Evolutionary conservation across 495 filamentous ascomycete genomes (phyloP).

Genomic region (Cercophora newfieldiana): DNA sequence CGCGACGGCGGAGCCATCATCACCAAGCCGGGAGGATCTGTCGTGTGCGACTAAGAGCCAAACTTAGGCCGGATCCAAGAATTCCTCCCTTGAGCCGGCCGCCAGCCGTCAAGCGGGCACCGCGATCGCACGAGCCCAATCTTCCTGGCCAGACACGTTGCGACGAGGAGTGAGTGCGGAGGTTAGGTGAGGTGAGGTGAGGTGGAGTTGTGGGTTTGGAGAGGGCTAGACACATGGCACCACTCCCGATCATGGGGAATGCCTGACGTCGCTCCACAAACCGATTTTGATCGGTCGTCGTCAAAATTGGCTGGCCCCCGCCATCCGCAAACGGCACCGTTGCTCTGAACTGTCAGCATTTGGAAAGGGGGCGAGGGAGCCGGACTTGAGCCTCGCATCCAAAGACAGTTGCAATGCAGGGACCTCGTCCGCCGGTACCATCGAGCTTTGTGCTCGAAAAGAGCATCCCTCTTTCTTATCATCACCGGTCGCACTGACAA

Average conservation of each 20-base stretch:
- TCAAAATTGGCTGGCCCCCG: not conserved
- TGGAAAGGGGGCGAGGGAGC: too few species aligned
- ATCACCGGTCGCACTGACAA: conserved; percentile 3
- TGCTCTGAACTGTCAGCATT: too few species aligned
- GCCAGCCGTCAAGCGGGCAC: not conserved
- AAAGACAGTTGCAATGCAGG: not conserved
- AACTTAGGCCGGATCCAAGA: not conserved
- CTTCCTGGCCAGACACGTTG: not conserved
- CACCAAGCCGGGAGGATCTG: not conserved
- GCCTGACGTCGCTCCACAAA: not conserved
- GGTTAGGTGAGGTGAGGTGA: too few species aligned
- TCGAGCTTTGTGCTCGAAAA: not conserved
- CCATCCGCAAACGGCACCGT: too few species aligned
- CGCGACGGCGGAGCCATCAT: not conserved
- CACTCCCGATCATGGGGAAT: not conserved
- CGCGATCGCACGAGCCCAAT: not conserved
- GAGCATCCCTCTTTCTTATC: not conserved
- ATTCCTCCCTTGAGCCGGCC: not conserved
- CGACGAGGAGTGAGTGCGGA: not conserved
- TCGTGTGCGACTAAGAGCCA: not conserved
- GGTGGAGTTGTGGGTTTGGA: not conserved
- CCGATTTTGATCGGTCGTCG: not conserved
- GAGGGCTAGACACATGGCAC: not conserved
- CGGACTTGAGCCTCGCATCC: not conserved
- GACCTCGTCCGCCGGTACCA: not conserved